Evolutionary conservation across 2,329 filamentous ascomycete genomes (phyloP), one percentile per base, ranked within the genome.

Genomic region (Fusarium floridanum): DNA sequence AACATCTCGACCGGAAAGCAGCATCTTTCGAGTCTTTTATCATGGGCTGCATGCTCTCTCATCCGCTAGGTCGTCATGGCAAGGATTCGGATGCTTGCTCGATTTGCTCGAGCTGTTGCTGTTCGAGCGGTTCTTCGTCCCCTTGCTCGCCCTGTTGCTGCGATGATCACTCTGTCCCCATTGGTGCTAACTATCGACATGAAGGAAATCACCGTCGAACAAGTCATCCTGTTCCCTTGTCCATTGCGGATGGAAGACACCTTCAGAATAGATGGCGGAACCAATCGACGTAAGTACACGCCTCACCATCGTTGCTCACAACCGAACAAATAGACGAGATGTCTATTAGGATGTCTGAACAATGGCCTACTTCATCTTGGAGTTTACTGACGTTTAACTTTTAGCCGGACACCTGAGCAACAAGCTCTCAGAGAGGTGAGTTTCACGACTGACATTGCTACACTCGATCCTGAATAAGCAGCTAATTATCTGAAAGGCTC

Each of bases 11-110:
- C 27, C 37, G 2, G 27, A 12, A 27, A 24, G 5, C 16, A 24
- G 5, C 20, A 55, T 14, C 5, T 17, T 20, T 9, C n/a, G 2
- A 0, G 20, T 9, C 6, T 3, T 17, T 61, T n/a, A 71, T 20
- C 16, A 73, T 71, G 61, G 59, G 37, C 3, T 34, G 61, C 41
- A 29, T 61, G 3, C 29, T 43, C 32, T 68, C 67, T 29, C 36
- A 10, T 22, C 29, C 45, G 3, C 10, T 29, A 6, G 29, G 43
- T 9, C 5, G 37, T 9, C 32, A 59, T 59, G 32, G 17, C 32
- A 24, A 9, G 11, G 24, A 60, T 41, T 34, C 56, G 22, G 67
- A 60, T 1, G 24, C 34, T 7, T 61, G 29, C 17, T 68, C 27
- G 11, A 29, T 45, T 20, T 48, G 36, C 12, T 53, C 48, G 48